Evolutionary conservation across 139 green algal species (phyloP).

Genomic region (Chlamydomonas schloesseri): DNA sequence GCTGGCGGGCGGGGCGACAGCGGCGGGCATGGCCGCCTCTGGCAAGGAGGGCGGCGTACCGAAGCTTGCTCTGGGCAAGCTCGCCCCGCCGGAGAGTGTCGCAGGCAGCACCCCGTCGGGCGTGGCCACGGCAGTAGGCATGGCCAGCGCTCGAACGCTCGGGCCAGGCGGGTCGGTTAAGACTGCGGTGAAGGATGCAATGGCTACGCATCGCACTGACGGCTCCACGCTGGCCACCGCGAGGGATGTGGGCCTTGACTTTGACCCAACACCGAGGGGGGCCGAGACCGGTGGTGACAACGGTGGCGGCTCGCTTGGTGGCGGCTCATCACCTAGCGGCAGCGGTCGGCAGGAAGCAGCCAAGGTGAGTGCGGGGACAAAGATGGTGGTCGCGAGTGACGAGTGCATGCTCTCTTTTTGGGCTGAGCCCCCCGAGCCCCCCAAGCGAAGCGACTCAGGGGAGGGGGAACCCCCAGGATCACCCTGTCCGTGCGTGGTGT

Average conservation of each 20-base stretch:
- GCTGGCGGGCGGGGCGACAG: neutral
- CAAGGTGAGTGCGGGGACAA: too few relatives aligned
- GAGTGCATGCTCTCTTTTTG: too few relatives aligned
- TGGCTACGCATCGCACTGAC: neutral
- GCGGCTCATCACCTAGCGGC: neutral
- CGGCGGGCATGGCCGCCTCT: too few relatives aligned
- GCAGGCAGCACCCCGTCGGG: too few relatives aligned
- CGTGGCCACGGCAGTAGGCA: neutral
- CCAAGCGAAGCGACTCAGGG: too few relatives aligned
- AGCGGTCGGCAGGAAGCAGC: neutral
- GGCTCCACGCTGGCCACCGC: neutral
- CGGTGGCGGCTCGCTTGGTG: neutral
- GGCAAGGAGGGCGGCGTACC: neutral
- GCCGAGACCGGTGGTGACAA: neutral
- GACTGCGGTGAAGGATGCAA: neutral
- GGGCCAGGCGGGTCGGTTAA: neutral
- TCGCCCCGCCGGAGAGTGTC: neutral
- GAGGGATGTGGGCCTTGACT: constrained; percentile 3
- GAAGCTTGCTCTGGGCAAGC: neutral
- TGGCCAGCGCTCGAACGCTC: constrained; percentile 4
- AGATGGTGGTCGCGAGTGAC: too few relatives aligned
- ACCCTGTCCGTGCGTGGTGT: too few relatives aligned
- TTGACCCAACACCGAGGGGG: neutral
- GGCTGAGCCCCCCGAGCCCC: too few relatives aligned
- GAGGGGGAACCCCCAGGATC: too few relatives aligned